A percentile compares a stretch with the other conserved stretches of the same genome.
Evolutionary conservation across 2,329 filamentous ascomycete genomes (phyloP).

Genomic region (Proliferodiscus dingleyae): DNA sequence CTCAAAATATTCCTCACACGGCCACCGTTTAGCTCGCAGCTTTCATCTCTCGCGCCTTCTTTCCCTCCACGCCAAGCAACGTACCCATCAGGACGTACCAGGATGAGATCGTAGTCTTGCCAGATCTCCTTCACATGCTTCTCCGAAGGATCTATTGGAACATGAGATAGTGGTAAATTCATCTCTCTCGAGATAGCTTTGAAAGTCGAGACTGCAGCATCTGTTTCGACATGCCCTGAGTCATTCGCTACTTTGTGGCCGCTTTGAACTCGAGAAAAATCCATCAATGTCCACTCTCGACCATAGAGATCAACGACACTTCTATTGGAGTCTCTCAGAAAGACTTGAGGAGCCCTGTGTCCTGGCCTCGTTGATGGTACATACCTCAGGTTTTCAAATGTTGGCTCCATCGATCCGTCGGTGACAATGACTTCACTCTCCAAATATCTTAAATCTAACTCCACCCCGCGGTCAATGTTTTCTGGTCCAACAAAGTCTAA

Average conservation of each 20-base stretch:
- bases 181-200: not conserved
- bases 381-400: constrained; percentile 1
- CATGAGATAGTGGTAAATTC: not conserved
- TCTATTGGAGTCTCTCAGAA: constrained; percentile 5
- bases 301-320: constrained; percentile 7
- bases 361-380: constrained; percentile 7
- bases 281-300: constrained; percentile 1
- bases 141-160: not conserved
- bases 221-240: too few relatives aligned
- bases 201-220: not conserved
- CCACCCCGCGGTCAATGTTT: constrained; percentile 1
- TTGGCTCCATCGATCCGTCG: not conserved
- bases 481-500: constrained; percentile 1
- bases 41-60: too few relatives aligned
- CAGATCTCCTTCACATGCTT: not conserved
- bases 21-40: too few relatives aligned
- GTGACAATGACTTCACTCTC: not conserved
- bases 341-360: constrained; percentile 8
- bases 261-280: not conserved
- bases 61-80: constrained; percentile 1
- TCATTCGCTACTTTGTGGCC: too few relatives aligned
- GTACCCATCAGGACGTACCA: constrained; percentile 3
- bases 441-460: constrained; percentile 6
- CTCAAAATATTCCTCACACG: too few relatives aligned
- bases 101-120: not conserved